Base-by-base conservation (phyloP, 345 rosid genomes). In the Dimocarpus longan region DNA sequence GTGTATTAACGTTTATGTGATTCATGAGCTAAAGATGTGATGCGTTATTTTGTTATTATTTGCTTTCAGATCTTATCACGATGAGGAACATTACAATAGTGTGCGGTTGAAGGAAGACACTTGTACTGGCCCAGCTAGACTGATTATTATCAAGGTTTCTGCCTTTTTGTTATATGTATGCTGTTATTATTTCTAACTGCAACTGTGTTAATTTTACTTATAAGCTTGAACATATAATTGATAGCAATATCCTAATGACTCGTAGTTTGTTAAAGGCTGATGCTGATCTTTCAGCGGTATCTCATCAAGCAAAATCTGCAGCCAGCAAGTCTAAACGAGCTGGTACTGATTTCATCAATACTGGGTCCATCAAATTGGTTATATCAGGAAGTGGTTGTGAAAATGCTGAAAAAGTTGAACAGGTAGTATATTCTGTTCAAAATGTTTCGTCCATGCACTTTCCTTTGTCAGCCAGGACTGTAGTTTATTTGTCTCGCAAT, bases 31-130 rank as follows among this genome's bases (percentile, higher is more conserved):
- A 24, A 8, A 40, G 32, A 52, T n/a, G 11, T 44, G 63, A 32
- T 5, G 26, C 18, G 13, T 22, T 8, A 5, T 52, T 24, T 74
- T 9, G 39, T 68, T 73, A 57, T 32, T 67, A 18, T 78, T 56
- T 59, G 5, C 5, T 54, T 44, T 78, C 80, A 95, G 99, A 83
- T 95, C 99, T 82, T 95, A 95, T 86, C 99, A 93, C 43, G 97
- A 93, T 76, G 99, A 85, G 62, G 99, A 95, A 81, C 99, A 95
- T 76, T 93, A 93, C 75, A 95, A 95, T 69, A 91, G 98, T 86
- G 86, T 95, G 77, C 86, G 98, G 63, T 82, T 75, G 10, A 93
- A 84, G 74, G 97, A 92, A 76, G 98, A 95, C 85, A 68, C 91
- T 16, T 85, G 97, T 78, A 82, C 67, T 42, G 96, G 97, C 78